Conservation (phyloP, 2,329 filamentous ascomycete species). For the Ascochyta rabiei region DNA sequence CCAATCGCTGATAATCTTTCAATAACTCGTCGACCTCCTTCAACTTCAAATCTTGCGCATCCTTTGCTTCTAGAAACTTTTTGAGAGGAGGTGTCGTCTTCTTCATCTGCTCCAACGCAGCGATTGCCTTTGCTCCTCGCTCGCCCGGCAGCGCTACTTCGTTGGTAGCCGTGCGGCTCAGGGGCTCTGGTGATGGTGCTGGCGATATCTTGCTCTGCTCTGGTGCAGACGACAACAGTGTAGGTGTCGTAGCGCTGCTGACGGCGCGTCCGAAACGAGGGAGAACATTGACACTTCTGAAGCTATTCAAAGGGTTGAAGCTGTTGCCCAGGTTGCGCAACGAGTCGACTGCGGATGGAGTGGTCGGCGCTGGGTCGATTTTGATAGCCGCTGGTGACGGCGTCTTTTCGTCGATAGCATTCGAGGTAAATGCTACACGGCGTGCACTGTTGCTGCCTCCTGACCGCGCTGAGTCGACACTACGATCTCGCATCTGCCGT, state of each 20-base stretch:
- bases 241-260: constrained; percentile 48
- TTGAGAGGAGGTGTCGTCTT: constrained; percentile 55
- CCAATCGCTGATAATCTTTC: constrained; percentile 53
- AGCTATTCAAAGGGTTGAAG: constrained; percentile 80
- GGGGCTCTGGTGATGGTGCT: constrained; percentile 28
- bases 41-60: constrained; percentile 53
- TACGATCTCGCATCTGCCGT: constrained; percentile 70
- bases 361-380: constrained; percentile 34
- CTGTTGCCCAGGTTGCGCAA: constrained; percentile 81
- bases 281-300: constrained; percentile 75
- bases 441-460: constrained; percentile 66
- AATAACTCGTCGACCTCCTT: constrained; percentile 56
- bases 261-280: constrained; percentile 72
- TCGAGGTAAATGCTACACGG: constrained; percentile 57
- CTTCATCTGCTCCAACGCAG: constrained; percentile 52
- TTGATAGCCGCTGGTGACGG: constrained; percentile 28
- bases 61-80: constrained; percentile 54
- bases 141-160: constrained; percentile 34
- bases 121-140: constrained; percentile 49
- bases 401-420: constrained; percentile 34
- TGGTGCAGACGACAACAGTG: constrained; percentile 48
- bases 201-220: constrained; percentile 38
- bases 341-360: constrained; percentile 74
- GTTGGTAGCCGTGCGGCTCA: constrained; percentile 25
- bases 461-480: constrained; percentile 74